Evolutionary conservation across 1,284 basidiomycete genomes (phyloP).

Genomic region (Meripilus lineatus): DNA sequence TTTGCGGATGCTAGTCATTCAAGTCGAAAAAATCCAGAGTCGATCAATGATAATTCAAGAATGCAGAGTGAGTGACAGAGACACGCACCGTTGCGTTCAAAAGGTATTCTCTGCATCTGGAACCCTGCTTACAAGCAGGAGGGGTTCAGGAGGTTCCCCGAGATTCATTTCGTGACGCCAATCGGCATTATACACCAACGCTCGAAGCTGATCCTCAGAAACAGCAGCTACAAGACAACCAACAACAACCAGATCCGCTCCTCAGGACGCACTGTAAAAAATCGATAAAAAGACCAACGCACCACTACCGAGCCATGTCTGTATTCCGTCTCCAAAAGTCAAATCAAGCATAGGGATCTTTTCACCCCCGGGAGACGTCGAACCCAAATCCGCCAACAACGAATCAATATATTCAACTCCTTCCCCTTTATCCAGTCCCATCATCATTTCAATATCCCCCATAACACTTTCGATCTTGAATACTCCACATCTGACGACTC

Average conservation of each 20-base stretch:
- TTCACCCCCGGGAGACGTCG: not conserved
- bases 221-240: conserved; percentile 6
- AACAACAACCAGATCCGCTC: not conserved
- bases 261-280: not conserved
- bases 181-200: conserved; percentile 9
- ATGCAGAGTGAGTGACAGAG: too few relatives aligned
- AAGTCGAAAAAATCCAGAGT: too few relatives aligned
- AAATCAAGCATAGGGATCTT: conserved; percentile 11
- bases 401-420: conserved; percentile 14
- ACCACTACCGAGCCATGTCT: conserved; percentile 12
- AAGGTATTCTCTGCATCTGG: conserved; percentile 13
- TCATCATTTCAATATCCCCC: conserved; percentile 15
- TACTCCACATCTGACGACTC: conserved; percentile 14
- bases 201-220: not conserved
- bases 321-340: conserved; percentile 9
- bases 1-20: too few relatives aligned
- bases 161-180: conserved; percentile 12
- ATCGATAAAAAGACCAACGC: not conserved
- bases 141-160: conserved; percentile 2
- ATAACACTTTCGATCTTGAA: conserved; percentile 17
- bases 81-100: too few relatives aligned
- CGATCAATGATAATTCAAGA: too few relatives aligned
- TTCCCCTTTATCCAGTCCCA: conserved; percentile 16
- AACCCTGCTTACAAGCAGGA: conserved; percentile 2
- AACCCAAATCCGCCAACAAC: conserved; percentile 8